phyloP scores from a whole-genome alignment of 2,329 filamentous ascomycete genomes.

The Colletotrichum nymphaeae region DNA sequence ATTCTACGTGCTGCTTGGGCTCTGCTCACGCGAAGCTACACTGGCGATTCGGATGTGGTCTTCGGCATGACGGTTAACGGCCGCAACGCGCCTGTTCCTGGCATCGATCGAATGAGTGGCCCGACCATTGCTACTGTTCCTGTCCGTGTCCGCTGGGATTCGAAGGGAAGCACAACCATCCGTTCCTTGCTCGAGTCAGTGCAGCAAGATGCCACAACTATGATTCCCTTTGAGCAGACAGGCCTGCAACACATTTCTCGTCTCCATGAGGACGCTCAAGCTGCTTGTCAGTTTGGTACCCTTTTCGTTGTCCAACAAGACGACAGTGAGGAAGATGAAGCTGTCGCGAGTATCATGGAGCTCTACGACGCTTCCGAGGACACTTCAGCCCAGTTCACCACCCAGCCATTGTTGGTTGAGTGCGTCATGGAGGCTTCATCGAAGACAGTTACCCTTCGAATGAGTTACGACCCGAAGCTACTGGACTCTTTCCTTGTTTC shows the following conservation, averaged over 20 bases:
- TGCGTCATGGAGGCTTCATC: neutral
- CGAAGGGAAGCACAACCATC: constrained; percentile 10
- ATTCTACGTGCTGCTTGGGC: constrained; percentile 40
- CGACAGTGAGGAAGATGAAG: constrained; percentile 1
- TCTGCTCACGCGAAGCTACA: constrained; percentile 50
- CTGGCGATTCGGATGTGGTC: constrained; percentile 40
- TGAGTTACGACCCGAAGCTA: neutral
- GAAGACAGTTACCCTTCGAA: neutral
- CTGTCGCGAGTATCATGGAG: neutral
- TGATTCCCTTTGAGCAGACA: constrained; percentile 39
- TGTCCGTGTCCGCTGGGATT: constrained; percentile 34
- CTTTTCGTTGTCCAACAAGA: constrained; percentile 43
- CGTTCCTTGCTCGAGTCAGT: constrained; percentile 23
- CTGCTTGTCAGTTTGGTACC: constrained; percentile 41
- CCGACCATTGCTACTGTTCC: constrained; percentile 45
- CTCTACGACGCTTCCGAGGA: neutral
- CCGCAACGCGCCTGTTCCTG: constrained; percentile 40
- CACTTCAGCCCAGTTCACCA: neutral
- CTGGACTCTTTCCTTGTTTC: neutral
- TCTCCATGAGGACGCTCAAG: constrained; percentile 27
- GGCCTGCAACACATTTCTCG: constrained; percentile 35
- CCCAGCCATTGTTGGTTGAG: neutral
- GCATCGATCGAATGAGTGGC: constrained; percentile 41
- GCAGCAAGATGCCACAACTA: constrained; percentile 30
- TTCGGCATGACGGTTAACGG: constrained; percentile 45